phyloP scores from a whole-genome alignment of 2,329 filamentous ascomycete genomes.

The Ophiocordyceps polyrhachis-furcata region DNA sequence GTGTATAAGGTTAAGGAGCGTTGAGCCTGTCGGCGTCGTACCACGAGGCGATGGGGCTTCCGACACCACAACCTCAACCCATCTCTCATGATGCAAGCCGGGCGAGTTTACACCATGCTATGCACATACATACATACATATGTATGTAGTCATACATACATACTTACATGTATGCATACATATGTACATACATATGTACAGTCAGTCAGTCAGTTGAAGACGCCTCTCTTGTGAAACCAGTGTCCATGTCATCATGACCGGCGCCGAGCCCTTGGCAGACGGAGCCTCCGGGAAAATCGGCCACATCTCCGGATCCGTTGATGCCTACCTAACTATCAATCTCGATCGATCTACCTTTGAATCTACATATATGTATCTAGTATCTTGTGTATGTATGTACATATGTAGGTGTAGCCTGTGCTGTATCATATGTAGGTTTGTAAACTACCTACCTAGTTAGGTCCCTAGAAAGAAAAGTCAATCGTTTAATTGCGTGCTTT shows the following conservation, averaged over 20 bases:
- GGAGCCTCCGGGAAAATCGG: neutral
- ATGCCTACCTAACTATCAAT: too few relatives aligned
- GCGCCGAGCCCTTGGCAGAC: neutral
- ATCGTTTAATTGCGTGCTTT: neutral
- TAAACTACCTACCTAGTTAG: too few relatives aligned
- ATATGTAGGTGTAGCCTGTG: too few relatives aligned
- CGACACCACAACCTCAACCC: too few relatives aligned
- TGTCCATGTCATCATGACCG: neutral
- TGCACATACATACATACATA: neutral
- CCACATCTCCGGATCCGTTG: neutral
- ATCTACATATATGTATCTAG: too few relatives aligned
- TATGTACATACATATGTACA: neutral
- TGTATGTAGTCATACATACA: neutral
- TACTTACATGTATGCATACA: neutral
- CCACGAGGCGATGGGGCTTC: too few relatives aligned
- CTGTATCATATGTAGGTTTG: too few relatives aligned
- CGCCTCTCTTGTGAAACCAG: neutral
- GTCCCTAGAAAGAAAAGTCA: too few relatives aligned
- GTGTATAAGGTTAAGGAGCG: neutral
- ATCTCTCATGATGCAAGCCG: too few relatives aligned
- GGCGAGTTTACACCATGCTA: neutral
- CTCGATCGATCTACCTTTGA: too few relatives aligned
- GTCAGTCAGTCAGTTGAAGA: too few relatives aligned
- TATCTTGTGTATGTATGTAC: too few relatives aligned
- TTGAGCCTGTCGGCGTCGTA: neutral